Conservation (phyloP, 2,329 filamentous ascomycete species). For the Sordariomycetes sp. region DNA sequence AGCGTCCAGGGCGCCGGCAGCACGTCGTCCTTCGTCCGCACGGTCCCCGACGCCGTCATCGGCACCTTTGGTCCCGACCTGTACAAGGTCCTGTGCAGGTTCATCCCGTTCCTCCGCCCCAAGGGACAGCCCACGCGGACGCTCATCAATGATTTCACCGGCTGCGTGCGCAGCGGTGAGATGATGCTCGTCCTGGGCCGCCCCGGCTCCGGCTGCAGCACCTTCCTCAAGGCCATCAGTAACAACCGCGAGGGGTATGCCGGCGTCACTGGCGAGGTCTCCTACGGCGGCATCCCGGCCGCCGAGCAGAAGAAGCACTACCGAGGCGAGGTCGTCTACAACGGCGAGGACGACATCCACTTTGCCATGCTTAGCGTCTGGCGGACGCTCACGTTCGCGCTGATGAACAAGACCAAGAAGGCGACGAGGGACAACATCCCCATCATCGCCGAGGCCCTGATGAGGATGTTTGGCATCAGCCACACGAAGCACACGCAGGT, state of each 20-base stretch:
- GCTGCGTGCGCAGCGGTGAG: conserved; percentile 31
- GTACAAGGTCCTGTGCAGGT: conserved; percentile 43
- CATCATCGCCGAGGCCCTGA: conserved; percentile 53
- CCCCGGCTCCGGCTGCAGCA: conserved; percentile 40
- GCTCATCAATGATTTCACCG: conserved; percentile 25
- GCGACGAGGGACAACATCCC: conserved; percentile 43
- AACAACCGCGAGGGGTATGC: conserved; percentile 18
- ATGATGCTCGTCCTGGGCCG: conserved; percentile 31
- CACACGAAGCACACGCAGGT: conserved; percentile 65
- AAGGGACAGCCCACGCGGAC: not conserved
- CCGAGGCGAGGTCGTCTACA: conserved; percentile 46
- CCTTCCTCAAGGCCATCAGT: conserved; percentile 40
- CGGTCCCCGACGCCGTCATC: conserved; percentile 58
- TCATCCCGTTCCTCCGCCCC: conserved; percentile 16
- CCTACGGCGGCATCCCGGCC: conserved; percentile 11
- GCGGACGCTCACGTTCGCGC: conserved; percentile 48
- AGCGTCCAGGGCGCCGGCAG: conserved; percentile 60
- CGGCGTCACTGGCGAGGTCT: not conserved
- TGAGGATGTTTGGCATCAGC: conserved; percentile 67
- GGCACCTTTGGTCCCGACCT: conserved; percentile 74
- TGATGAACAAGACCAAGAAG: conserved; percentile 42
- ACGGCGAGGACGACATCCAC: conserved; percentile 50
- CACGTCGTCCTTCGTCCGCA: conserved; percentile 55
- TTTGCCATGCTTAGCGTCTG: conserved; percentile 53
- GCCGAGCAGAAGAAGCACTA: conserved; percentile 27